These are phyloP conservation scores for Linum usitatissimum DNA, from an alignment of 345 rosid species.

Conservation along the genomic window DNA sequence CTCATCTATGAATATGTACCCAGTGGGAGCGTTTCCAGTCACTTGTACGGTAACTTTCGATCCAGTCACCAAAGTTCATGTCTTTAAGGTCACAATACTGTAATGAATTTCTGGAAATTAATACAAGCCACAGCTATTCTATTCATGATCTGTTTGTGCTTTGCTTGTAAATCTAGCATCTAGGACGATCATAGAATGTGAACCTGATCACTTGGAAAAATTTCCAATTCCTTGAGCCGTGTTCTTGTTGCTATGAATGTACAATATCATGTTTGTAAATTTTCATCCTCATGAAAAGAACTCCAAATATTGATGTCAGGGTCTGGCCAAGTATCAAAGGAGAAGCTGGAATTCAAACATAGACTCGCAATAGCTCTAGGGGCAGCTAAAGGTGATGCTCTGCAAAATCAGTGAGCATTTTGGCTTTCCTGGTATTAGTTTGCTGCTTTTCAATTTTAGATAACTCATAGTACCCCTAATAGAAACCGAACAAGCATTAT, in stretches of 20 bases:
- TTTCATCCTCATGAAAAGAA: constrained; percentile 1
- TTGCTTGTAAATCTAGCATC: neutral
- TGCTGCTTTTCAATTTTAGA: constrained; percentile 28
- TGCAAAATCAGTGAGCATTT: constrained; percentile 76
- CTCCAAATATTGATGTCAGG: constrained; percentile 30
- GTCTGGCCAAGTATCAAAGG: constrained; percentile 48
- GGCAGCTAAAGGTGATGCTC: constrained; percentile 96
- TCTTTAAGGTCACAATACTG: constrained; percentile 7
- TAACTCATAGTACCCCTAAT: constrained; percentile 8
- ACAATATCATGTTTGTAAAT: neutral
- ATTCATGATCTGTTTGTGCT: neutral
- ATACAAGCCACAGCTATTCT: neutral
- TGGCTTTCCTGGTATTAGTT: constrained; percentile 62
- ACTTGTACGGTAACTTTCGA: constrained; percentile 91
- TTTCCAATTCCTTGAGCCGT: neutral
- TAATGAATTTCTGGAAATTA: neutral
- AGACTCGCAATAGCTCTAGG: constrained; percentile 80
- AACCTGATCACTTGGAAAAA: neutral
- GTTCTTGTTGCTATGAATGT: neutral
- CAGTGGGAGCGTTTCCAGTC: constrained; percentile 93
- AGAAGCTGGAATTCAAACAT: constrained; percentile 86
- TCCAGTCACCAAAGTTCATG: constrained; percentile 19
- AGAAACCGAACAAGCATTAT: neutral
- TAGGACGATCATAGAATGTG: constrained; percentile 3
- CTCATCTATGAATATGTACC: constrained; percentile 86